A percentile compares a stretch with the other conserved stretches of the same genome.
phyloP scores from a whole-genome alignment of 768 basidiomycete genomes.

The Suillus americanus region DNA sequence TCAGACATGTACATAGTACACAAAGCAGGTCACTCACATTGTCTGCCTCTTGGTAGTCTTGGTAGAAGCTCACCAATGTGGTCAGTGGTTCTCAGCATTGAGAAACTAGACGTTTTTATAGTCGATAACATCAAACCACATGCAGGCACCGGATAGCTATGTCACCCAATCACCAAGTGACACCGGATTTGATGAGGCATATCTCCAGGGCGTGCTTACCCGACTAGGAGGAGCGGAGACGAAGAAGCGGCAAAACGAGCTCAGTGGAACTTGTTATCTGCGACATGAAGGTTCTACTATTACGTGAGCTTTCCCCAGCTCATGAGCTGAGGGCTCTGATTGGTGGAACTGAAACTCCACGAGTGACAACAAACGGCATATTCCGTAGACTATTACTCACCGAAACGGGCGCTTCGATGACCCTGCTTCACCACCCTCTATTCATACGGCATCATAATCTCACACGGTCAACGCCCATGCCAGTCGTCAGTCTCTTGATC shows the following conservation, averaged over 20 bases:
- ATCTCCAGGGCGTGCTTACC: slow-evolving; percentile 1
- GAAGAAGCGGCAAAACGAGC: neutral
- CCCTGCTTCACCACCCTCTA: neutral
- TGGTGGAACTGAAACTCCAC: neutral
- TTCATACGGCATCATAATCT: neutral
- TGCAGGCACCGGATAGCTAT: neutral
- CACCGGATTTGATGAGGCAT: slow-evolving; percentile 2
- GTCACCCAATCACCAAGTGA: neutral
- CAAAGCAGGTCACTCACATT: neutral
- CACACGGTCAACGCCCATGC: neutral
- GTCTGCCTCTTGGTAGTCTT: neutral
- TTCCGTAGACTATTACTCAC: neutral
- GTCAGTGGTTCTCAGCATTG: slow-evolving; percentile 1
- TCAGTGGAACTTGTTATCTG: neutral
- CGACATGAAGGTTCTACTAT: neutral
- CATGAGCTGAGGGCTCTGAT: neutral
- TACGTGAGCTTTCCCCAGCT: neutral
- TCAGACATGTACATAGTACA: neutral
- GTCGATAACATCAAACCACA: neutral
- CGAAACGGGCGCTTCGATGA: neutral
- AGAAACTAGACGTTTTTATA: neutral
- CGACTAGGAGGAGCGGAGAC: neutral
- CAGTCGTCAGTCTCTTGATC: neutral
- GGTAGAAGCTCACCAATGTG: neutral
- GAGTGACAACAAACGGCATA: neutral